Percentiles rank a stretch among this genome's conserved stretches.
These are phyloP conservation scores for Mortierella sp. DNA, from an alignment of 371 early-diverging fungal genomes.

Conservation along the genomic window DNA sequence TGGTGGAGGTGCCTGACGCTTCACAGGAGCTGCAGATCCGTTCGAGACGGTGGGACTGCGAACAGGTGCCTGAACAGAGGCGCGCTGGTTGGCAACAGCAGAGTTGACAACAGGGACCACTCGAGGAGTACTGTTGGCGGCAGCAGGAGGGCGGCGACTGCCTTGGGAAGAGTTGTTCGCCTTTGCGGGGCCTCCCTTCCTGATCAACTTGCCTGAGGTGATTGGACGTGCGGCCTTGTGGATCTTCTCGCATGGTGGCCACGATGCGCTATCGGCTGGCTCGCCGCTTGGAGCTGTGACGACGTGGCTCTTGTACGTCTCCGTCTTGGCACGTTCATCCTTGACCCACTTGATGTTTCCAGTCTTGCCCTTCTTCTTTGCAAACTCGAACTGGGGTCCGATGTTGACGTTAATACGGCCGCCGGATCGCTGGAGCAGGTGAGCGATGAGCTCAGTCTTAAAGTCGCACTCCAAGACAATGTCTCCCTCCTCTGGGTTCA, in stretches of 20 bases:
- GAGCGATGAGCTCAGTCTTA: slow-evolving; percentile 90
- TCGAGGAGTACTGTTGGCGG: slow-evolving; percentile 16
- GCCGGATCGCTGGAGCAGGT: slow-evolving; percentile 68
- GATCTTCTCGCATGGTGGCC: slow-evolving; percentile 73
- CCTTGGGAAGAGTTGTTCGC: slow-evolving; percentile 24
- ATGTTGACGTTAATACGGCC: slow-evolving; percentile 74
- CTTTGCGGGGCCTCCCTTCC: slow-evolving; percentile 45
- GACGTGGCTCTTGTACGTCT: slow-evolving; percentile 83
- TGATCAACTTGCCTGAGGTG: slow-evolving; percentile 54
- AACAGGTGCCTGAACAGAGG: slow-evolving; percentile 28
- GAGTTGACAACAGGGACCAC: slow-evolving; percentile 36
- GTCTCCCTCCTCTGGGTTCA: slow-evolving; percentile 58
- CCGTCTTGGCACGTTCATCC: slow-evolving; percentile 75
- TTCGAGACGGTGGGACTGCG: slow-evolving; percentile 35
- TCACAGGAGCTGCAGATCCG: slow-evolving; percentile 40
- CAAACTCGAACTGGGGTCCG: slow-evolving; percentile 71
- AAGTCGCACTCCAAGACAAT: slow-evolving; percentile 64
- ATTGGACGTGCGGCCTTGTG: slow-evolving; percentile 58
- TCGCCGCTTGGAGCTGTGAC: slow-evolving; percentile 79
- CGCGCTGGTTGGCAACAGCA: slow-evolving; percentile 29
- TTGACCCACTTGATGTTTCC: slow-evolving; percentile 84
- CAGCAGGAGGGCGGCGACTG: slow-evolving; percentile 42
- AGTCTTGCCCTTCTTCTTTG: slow-evolving; percentile 83
- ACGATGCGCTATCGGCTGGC: slow-evolving; percentile 74
- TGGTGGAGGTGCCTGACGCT: slow-evolving; percentile 67